A percentile compares a stretch with the other conserved stretches of the same genome.
These are phyloP conservation scores for Glycine soja DNA, from an alignment of 306 rosid genomes.

Conservation along the genomic window DNA sequence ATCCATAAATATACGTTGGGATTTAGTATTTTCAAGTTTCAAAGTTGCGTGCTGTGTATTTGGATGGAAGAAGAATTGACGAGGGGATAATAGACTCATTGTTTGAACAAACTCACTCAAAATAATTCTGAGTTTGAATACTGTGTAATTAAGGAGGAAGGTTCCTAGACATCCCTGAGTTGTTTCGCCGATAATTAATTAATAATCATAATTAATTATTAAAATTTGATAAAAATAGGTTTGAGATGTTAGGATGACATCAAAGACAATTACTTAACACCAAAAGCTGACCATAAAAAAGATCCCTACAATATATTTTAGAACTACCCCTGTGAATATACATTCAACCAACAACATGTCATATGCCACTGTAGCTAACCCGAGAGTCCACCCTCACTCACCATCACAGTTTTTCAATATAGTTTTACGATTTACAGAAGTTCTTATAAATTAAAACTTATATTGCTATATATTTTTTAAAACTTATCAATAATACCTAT, in stretches of 20 bases:
- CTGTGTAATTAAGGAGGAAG: not conserved
- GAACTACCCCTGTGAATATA: too few species aligned
- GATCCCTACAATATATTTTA: too few species aligned
- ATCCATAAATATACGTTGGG: not conserved
- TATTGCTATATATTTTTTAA: too few species aligned
- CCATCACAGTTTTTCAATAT: too few species aligned
- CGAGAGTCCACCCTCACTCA: too few species aligned
- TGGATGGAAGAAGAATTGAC: not conserved
- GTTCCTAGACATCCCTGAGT: not conserved
- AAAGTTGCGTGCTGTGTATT: constrained; percentile 14
- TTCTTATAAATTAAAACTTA: too few species aligned
- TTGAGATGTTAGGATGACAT: not conserved
- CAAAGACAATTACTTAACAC: not conserved
- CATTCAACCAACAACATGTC: too few species aligned
- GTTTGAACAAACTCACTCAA: not conserved
- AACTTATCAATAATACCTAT: too few species aligned
- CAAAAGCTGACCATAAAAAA: too few species aligned
- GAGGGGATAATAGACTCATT: not conserved
- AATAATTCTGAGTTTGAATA: not conserved
- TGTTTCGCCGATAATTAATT: not conserved
- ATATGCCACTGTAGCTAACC: too few species aligned
- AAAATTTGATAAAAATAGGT: not conserved
- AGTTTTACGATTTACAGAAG: too few species aligned
- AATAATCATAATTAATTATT: not conserved
- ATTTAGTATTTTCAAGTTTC: not conserved